Evolutionary conservation across 2,329 filamentous ascomycete species (phyloP).

Genomic region (Phaeoacremonium minimum): DNA sequence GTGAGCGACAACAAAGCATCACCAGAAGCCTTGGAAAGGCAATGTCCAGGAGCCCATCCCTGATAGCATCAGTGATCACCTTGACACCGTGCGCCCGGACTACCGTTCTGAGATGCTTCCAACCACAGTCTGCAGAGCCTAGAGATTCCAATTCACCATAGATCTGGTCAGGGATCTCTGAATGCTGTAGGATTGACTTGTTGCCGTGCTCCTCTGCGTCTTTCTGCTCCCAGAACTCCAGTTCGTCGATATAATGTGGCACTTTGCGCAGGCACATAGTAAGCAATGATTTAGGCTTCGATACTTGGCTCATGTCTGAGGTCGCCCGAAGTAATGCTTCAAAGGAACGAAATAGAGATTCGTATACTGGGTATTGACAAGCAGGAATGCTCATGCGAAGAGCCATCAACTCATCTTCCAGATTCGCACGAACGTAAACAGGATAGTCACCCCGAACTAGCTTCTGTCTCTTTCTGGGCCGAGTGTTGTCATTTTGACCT

Average conservation of each 20-base stretch:
- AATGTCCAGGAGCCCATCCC: conserved; percentile 33
- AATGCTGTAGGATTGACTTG: conserved; percentile 24
- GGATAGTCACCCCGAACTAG: too few species aligned
- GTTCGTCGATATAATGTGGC: conserved; percentile 38
- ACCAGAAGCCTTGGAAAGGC: conserved; percentile 34
- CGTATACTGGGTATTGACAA: conserved; percentile 30
- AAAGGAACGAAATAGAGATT: conserved; percentile 38
- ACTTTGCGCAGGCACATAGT: conserved; percentile 44
- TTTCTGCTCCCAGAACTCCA: conserved; percentile 35
- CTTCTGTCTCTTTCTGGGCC: too few species aligned
- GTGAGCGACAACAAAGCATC: conserved; percentile 31
- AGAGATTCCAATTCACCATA: conserved; percentile 45
- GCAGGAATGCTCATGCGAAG: conserved; percentile 24
- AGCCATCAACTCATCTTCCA: conserved; percentile 26
- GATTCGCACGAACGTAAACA: conserved; percentile 15
- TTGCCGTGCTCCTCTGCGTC: conserved; percentile 32
- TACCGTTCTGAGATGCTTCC: conserved; percentile 38
- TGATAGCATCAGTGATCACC: conserved; percentile 35
- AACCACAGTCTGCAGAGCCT: conserved; percentile 33
- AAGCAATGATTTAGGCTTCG: conserved; percentile 32
- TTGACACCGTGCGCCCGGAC: conserved; percentile 42
- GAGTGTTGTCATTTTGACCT: too few species aligned
- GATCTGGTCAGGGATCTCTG: conserved; percentile 35
- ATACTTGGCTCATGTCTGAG: conserved; percentile 1
- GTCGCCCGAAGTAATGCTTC: conserved; percentile 40